Percentiles rank a stretch among this genome's conserved stretches.
These are phyloP conservation scores for Myrica gale DNA, from an alignment of 306 rosid species.

Conservation along the genomic window DNA sequence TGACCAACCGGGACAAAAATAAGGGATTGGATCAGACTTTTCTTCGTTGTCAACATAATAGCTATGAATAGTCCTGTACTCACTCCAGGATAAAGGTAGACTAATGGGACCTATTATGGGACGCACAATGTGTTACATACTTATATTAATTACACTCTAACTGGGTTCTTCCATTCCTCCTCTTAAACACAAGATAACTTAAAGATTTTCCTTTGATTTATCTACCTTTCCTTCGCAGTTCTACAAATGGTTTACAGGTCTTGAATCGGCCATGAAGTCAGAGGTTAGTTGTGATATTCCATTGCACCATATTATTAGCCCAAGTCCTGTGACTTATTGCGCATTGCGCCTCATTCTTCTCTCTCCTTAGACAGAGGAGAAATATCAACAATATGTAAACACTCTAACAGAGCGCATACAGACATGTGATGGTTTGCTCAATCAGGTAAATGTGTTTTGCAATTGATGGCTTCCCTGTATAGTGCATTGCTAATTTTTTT, in stretches of 20 bases:
- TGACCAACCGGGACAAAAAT: too few relatives aligned
- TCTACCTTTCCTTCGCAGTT: slow-evolving; percentile 49
- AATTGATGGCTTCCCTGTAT: neutral
- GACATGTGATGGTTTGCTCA: slow-evolving; percentile 84
- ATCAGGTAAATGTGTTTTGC: slow-evolving; percentile 47
- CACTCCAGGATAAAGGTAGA: too few relatives aligned
- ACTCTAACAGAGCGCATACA: slow-evolving; percentile 83
- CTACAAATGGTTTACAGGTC: slow-evolving; percentile 94
- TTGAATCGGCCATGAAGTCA: slow-evolving; percentile 93
- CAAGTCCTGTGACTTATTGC: slow-evolving; percentile 9
- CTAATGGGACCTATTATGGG: too few relatives aligned
- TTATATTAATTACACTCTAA: too few relatives aligned
- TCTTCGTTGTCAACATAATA: too few relatives aligned
- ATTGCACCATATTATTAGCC: neutral
- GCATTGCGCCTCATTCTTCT: slow-evolving; percentile 16
- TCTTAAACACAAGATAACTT: too few relatives aligned
- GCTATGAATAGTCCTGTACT: too few relatives aligned
- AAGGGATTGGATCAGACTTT: too few relatives aligned
- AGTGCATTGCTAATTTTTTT: neutral
- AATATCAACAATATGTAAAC: slow-evolving; percentile 83
- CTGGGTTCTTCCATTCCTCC: too few relatives aligned
- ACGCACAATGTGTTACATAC: too few relatives aligned
- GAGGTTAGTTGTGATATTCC: slow-evolving; percentile 60
- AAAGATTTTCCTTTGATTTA: neutral
- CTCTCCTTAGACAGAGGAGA: slow-evolving; percentile 84